These are phyloP conservation scores for Pisolithus microcarpus DNA, from an alignment of 768 basidiomycete genomes.

Conservation along the genomic window DNA sequence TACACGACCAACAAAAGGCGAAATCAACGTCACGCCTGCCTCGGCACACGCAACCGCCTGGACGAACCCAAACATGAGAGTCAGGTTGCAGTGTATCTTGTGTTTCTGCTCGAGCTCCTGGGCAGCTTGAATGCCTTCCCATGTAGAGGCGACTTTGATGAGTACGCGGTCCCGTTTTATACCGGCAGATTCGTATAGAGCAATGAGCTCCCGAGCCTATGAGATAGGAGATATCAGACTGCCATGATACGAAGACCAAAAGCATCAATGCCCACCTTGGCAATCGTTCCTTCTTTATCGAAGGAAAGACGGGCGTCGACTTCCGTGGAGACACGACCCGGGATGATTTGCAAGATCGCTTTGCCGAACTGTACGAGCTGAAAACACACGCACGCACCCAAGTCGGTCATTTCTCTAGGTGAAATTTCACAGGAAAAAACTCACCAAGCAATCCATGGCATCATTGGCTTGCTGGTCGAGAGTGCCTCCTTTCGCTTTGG, in stretches of 20 bases:
- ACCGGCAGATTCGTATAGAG: conserved; percentile 84
- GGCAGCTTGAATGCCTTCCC: conserved; percentile 98
- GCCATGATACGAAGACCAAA: background rate
- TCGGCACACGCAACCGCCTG: conserved; percentile 98
- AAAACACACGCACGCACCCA: background rate
- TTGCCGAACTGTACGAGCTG: conserved; percentile 94
- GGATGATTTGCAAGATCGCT: conserved; percentile 87
- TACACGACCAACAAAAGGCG: conserved; percentile 94
- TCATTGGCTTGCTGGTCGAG: conserved; percentile 65
- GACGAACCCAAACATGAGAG: conserved; percentile 92
- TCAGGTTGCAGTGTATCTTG: conserved; percentile 94
- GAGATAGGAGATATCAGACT: background rate
- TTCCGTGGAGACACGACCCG: conserved; percentile 96
- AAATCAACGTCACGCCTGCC: conserved; percentile 93
- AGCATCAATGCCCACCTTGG: conserved; percentile 43
- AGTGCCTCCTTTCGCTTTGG: conserved; percentile 70
- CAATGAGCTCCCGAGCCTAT: conserved; percentile 77
- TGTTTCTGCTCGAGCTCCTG: conserved; percentile 85
- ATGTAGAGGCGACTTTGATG: conserved; percentile 98
- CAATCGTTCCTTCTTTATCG: conserved; percentile 81
- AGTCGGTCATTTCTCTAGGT: background rate
- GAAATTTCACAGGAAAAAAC: conserved; percentile 17
- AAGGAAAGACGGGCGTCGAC: conserved; percentile 95
- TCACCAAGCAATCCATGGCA: conserved; percentile 80
- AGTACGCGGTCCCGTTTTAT: conserved; percentile 85